Conservation (phyloP, 2,329 filamentous ascomycete genomes). For the Pezicula radicicola region DNA sequence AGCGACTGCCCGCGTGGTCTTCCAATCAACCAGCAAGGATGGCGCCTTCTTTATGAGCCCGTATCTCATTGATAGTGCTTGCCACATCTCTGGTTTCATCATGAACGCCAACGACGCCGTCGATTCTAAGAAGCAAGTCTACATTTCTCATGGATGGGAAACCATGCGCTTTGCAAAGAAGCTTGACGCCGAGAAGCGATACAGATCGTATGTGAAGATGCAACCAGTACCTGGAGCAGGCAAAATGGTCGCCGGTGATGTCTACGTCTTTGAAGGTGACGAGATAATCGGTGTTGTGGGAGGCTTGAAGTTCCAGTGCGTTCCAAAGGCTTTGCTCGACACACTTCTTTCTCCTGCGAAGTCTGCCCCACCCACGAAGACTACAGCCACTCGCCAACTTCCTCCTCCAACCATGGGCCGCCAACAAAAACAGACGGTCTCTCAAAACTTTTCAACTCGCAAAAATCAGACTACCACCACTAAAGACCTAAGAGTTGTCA, state of each 20-base stretch:
- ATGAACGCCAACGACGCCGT: constrained; percentile 46
- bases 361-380: constrained; percentile 40
- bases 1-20: constrained; percentile 38
- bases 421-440: neutral
- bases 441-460: neutral
- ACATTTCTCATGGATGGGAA: constrained; percentile 24
- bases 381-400: neutral
- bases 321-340: constrained; percentile 33
- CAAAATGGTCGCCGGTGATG: constrained; percentile 30
- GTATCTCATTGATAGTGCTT: constrained; percentile 55
- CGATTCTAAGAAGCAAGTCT: constrained; percentile 20
- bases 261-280: constrained; percentile 32
- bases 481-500: neutral
- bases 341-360: constrained; percentile 44
- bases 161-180: constrained; percentile 19
- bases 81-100: constrained; percentile 57
- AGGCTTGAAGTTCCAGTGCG: constrained; percentile 34
- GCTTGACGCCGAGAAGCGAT: constrained; percentile 15
- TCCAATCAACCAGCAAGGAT: constrained; percentile 44
- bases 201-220: constrained; percentile 23
- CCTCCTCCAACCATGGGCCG: neutral
- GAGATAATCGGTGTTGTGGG: constrained; percentile 30
- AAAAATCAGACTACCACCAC: neutral
- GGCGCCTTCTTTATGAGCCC: constrained; percentile 52
- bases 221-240: constrained; percentile 26